These are phyloP conservation scores for Nicotiana tomentosiformis DNA, from an alignment of 257 asterid genomes.

Conservation along the genomic window DNA sequence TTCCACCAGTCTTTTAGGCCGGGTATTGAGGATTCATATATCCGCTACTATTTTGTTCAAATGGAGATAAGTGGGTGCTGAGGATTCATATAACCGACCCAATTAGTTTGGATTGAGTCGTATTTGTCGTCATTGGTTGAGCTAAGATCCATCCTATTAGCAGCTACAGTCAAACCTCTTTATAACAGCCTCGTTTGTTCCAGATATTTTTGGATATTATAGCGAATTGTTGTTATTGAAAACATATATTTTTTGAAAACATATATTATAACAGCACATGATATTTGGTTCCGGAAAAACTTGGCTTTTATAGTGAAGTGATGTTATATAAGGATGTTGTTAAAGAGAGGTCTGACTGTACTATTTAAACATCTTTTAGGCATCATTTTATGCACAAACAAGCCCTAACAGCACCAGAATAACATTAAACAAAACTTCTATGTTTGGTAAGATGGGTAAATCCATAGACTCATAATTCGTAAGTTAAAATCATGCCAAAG, in stretches of 20 bases:
- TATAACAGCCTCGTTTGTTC: too few relatives aligned
- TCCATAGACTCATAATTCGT: background rate
- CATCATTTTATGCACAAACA: background rate
- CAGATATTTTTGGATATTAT: too few relatives aligned
- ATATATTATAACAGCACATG: too few relatives aligned
- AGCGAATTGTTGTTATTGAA: too few relatives aligned
- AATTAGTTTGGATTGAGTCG: background rate
- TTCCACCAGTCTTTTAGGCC: too few relatives aligned
- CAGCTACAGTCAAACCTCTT: background rate
- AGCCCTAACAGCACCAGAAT: background rate
- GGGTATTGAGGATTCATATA: background rate
- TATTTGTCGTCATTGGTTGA: background rate
- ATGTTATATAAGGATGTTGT: too few relatives aligned
- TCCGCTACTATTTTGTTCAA: background rate
- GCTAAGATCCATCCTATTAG: background rate
- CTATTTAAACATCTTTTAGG: background rate
- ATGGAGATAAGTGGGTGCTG: background rate
- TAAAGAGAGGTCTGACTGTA: too few relatives aligned
- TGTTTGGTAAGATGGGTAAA: background rate
- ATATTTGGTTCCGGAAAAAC: too few relatives aligned
- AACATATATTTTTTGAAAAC: too few relatives aligned
- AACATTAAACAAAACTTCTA: background rate
- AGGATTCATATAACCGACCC: background rate
- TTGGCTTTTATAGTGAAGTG: too few relatives aligned
- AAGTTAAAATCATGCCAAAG: background rate